Evolutionary conservation across 129 eudicot genomes (phyloP), one percentile per base, ranked within the genome.

Genomic region (Lonicera japonica): DNA sequence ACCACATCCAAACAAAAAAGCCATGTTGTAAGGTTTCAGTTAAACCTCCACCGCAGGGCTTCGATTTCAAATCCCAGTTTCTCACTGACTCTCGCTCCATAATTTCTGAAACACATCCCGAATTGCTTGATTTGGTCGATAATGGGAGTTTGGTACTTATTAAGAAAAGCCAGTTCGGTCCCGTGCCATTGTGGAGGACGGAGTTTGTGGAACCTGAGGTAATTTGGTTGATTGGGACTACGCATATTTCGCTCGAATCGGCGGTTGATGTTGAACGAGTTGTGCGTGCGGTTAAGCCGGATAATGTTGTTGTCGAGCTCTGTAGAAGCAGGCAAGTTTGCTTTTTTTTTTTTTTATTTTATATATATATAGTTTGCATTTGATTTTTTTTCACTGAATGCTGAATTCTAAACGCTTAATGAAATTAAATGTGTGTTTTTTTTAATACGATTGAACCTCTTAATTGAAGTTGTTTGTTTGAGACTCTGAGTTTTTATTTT

Each of bases 231-330:
- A 24, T 92, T n/a, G 99, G 99, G 19, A 92, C 96, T 0, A 80
- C 66, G 46, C 99, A 92, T 60, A 66, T 85, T 52, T 86, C 88
- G 11, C 45, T 50, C 7, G 77, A 77, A 54, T 92, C 96, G 14
- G 84, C 89, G 54, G 19, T 57, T 17, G 87, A 92, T 63, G 96
- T 88, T 18, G 86, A 80, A 70, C 78, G 99, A 65, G 99, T 92
- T 51, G 75, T 92, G 53, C 75, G 83, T 61, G 67, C 77, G 10
- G 80, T 88, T 15, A 79, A 45, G 51, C 96, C 96, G 46, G 95
- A 92, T 11, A 92, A 88, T 83, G 99, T 92, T 14, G 99, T 92
- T 22, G 99, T 92, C 21, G 99, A 92, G 81, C 89, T 88, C 0
- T 92, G 99, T 62, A 82, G 96, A 72, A 92, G 96, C 92, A 92